These are phyloP conservation scores for Akanthomyces dipterigenus DNA, from an alignment of 2,329 filamentous ascomycete genomes.

Conservation along the genomic window DNA sequence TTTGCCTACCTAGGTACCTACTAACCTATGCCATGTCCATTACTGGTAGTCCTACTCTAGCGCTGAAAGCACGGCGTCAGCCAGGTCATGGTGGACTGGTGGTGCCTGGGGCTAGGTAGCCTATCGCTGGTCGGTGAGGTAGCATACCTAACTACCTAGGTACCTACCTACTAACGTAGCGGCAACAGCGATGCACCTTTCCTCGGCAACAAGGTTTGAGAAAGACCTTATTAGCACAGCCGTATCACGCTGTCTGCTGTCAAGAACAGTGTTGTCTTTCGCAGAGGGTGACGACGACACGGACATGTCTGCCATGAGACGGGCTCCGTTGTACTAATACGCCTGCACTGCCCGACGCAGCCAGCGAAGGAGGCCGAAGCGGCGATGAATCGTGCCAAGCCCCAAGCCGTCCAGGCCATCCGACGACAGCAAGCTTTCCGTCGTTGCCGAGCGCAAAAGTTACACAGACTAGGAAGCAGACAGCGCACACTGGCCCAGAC, in stretches of 20 bases:
- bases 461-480: neutral
- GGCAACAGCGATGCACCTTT: neutral
- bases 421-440: neutral
- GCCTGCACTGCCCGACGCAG: neutral
- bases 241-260: neutral
- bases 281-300: neutral
- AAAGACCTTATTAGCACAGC: neutral
- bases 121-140: neutral
- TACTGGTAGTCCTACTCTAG: neutral
- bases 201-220: neutral
- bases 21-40: neutral
- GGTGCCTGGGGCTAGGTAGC: slow-evolving; percentile 8
- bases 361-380: neutral
- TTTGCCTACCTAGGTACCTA: no score
- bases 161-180: no score
- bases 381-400: neutral
- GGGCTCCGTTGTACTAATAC: neutral
- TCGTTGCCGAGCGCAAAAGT: slow-evolving; percentile 1
- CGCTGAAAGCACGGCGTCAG: slow-evolving; percentile 1
- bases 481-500: neutral
- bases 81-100: neutral
- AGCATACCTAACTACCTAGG: no score
- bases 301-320: neutral
- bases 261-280: neutral
- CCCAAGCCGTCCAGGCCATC: neutral